Conservation (phyloP, 768 basidiomycete genomes). For the Sistotremastrum suecicum region DNA sequence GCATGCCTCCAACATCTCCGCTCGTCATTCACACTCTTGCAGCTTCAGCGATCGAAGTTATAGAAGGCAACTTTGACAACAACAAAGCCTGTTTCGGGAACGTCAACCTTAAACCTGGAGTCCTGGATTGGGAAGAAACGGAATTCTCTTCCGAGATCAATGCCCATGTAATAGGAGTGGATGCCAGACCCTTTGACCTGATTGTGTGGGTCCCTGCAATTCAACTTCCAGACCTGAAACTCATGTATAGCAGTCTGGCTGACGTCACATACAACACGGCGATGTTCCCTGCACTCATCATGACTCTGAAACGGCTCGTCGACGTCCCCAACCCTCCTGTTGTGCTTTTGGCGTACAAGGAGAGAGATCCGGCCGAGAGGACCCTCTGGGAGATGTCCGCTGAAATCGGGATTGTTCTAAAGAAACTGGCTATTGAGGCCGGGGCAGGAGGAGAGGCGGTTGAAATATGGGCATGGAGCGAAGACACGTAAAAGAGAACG, state of each 20-base stretch:
- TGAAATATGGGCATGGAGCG: constrained; percentile 42
- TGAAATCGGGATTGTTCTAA: constrained; percentile 40
- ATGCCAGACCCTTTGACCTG: constrained; percentile 29
- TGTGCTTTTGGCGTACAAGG: constrained; percentile 74
- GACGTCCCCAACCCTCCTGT: constrained; percentile 22
- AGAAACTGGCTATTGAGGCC: constrained; percentile 32
- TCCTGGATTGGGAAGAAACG: constrained; percentile 69
- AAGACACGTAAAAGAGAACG: too few species aligned
- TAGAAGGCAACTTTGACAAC: constrained; percentile 51
- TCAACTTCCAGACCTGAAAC: not conserved
- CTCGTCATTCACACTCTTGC: not conserved
- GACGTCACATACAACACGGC: constrained; percentile 88
- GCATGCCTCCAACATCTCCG: constrained; percentile 2
- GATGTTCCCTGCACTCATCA: constrained; percentile 64
- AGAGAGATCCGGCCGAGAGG: constrained; percentile 66
- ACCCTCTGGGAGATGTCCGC: constrained; percentile 52
- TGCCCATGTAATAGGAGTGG: constrained; percentile 16
- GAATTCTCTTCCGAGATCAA: constrained; percentile 31
- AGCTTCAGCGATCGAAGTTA: constrained; percentile 74
- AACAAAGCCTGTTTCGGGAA: constrained; percentile 25
- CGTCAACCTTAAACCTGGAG: constrained; percentile 17
- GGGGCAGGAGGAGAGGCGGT: constrained; percentile 54
- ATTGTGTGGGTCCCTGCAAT: constrained; percentile 42
- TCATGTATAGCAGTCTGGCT: constrained; percentile 50
- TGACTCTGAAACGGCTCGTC: constrained; percentile 46